phyloP scores from a whole-genome alignment of 2,329 filamentous ascomycete species.

The Colletotrichum filicis region DNA sequence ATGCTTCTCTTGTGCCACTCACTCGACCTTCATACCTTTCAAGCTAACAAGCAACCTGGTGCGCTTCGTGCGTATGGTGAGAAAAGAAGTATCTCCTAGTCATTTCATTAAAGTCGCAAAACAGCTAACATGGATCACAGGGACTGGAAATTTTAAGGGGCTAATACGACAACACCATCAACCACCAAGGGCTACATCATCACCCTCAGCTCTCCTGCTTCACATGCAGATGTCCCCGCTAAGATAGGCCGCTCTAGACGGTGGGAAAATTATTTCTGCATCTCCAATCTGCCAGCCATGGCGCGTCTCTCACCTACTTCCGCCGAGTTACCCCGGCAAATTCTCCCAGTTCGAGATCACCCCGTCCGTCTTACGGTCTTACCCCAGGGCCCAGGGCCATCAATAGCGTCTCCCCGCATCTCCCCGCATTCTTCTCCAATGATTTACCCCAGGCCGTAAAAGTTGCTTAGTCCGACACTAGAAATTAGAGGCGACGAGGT shows the following conservation, averaged over 20 bases:
- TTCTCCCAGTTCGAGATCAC: constrained; percentile 12
- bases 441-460: constrained; percentile 6
- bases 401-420: constrained; percentile 20
- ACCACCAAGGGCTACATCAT: not conserved
- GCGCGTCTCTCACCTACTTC: not conserved
- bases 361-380: not conserved
- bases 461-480: constrained; percentile 3
- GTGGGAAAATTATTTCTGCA: constrained; percentile 6
- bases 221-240: not conserved
- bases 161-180: not conserved
- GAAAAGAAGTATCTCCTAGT: not conserved
- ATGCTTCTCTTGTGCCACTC: not conserved
- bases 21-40: not conserved
- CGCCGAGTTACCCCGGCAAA: not conserved
- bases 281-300: not conserved
- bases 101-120: not conserved
- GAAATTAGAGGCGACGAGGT: constrained; percentile 7
- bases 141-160: not conserved
- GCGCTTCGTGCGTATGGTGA: not conserved
- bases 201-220: not conserved
- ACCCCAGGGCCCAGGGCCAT: constrained; percentile 1
- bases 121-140: not conserved
- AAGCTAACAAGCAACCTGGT: not conserved
- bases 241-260: not conserved
- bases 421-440: constrained; percentile 34